These are phyloP conservation scores for Chytriomyces sp. DNA, from an alignment of 192 early-diverging fungal genomes.

Conservation along the genomic window DNA sequence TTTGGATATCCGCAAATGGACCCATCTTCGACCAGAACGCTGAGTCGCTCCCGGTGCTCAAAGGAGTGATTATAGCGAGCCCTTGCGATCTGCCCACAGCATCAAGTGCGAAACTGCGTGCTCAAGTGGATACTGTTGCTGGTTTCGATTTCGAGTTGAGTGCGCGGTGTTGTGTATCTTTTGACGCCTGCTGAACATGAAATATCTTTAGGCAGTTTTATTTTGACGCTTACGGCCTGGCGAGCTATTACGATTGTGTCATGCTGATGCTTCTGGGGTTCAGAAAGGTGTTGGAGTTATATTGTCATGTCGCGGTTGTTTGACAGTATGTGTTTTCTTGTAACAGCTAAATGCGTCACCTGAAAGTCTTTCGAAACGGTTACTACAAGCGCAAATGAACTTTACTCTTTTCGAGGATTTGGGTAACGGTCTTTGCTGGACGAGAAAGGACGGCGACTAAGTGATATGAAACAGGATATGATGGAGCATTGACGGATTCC, in stretches of 20 bases:
- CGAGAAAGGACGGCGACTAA: too few species aligned
- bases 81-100: not conserved
- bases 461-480: too few species aligned
- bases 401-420: conserved; percentile 8
- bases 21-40: too few species aligned
- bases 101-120: not conserved
- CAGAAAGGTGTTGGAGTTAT: not conserved
- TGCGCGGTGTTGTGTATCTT: too few species aligned
- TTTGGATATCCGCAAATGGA: too few species aligned
- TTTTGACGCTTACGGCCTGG: not conserved
- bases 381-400: conserved; percentile 1
- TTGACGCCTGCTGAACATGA: not conserved
- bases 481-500: too few species aligned
- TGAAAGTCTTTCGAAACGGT: not conserved
- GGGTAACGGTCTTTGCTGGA: not conserved
- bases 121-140: not conserved
- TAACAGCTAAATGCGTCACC: not conserved
- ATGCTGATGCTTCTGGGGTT: conserved; percentile 13
- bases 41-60: too few species aligned
- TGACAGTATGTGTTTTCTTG: too few species aligned
- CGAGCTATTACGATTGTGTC: not conserved
- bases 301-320: too few species aligned
- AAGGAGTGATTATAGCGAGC: not conserved
- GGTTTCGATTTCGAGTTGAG: not conserved
- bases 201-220: not conserved